Evolutionary conservation across 257 asterid species (phyloP).

Genomic region (Lycium barbarum): DNA sequence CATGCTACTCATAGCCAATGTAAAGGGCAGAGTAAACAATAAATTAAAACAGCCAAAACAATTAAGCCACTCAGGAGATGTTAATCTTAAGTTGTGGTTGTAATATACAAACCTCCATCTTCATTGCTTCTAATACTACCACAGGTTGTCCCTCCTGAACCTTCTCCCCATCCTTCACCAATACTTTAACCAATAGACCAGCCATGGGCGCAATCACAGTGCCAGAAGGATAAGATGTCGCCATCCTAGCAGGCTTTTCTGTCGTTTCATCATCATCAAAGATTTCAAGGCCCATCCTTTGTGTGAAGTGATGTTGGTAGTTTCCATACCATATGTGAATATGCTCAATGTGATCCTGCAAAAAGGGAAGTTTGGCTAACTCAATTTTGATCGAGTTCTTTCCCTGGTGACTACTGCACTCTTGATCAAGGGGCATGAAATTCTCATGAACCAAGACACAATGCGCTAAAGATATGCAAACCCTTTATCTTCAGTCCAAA

Average conservation of each 20-base stretch:
- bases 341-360: conserved; percentile 83
- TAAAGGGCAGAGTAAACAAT: conserved; percentile 22
- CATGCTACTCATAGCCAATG: conserved; percentile 61
- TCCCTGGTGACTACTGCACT: neutral
- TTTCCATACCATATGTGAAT: conserved; percentile 86
- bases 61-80: conserved; percentile 23
- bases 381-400: neutral
- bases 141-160: conserved; percentile 83
- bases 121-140: conserved; percentile 94
- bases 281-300: conserved; percentile 57
- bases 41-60: conserved; percentile 16
- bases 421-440: neutral
- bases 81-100: conserved; percentile 25
- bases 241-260: conserved; percentile 53
- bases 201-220: conserved; percentile 93
- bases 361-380: neutral
- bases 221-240: conserved; percentile 79
- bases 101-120: conserved; percentile 84
- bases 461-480: conserved; percentile 11
- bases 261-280: conserved; percentile 58
- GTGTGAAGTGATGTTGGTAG: conserved; percentile 74
- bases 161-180: conserved; percentile 70
- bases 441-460: conserved; percentile 12
- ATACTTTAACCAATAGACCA: conserved; percentile 85
- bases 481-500: neutral